A percentile compares a stretch with the other conserved stretches of the same genome.
Evolutionary conservation across 169 alveolate genomes (phyloP).

Genomic region (Cryptosporidium sp.): DNA sequence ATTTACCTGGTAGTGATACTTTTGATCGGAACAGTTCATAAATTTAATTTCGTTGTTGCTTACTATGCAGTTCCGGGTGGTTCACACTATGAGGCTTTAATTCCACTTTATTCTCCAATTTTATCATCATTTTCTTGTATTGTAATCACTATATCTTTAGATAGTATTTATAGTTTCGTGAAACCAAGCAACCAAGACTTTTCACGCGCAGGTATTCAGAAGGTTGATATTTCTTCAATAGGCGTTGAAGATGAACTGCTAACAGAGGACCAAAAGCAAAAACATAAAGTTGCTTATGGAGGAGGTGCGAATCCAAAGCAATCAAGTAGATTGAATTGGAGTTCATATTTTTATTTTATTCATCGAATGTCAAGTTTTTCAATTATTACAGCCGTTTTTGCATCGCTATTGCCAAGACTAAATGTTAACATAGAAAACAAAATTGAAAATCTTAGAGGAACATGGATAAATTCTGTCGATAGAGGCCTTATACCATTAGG

Average conservation of each 20-base stretch:
- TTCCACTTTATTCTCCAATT: conserved; percentile 16
- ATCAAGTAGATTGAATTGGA: conserved; percentile 36
- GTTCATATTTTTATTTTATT: conserved; percentile 20
- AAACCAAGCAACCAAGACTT: conserved; percentile 48
- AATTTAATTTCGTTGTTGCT: conserved; percentile 2
- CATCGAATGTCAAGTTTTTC: conserved; percentile 61
- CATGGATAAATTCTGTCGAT: neutral
- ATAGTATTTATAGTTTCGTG: conserved; percentile 7
- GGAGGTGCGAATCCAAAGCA: conserved; percentile 22
- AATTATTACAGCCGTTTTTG: conserved; percentile 16
- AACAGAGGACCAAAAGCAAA: conserved; percentile 52
- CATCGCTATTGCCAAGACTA: conserved; percentile 50
- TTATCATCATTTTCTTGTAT: conserved; percentile 16
- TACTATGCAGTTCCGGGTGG: conserved; percentile 71
- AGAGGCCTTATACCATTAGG: conserved; percentile 17
- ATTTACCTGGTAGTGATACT: conserved; percentile 15
- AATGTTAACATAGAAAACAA: conserved; percentile 35
- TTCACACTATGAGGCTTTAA: conserved; percentile 23
- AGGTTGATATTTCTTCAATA: neutral
- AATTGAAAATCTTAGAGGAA: conserved; percentile 1
- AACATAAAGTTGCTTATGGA: conserved; percentile 62
- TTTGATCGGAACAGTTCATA: neutral
- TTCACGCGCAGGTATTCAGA: neutral
- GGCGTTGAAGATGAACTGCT: conserved; percentile 35
- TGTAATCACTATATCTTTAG: conserved; percentile 13